Percentiles rank a stretch among this genome's conserved stretches.
These are phyloP conservation scores for Zygnema circumcarinatum DNA, from an alignment of 139 green algal genomes.

Conservation along the genomic window DNA sequence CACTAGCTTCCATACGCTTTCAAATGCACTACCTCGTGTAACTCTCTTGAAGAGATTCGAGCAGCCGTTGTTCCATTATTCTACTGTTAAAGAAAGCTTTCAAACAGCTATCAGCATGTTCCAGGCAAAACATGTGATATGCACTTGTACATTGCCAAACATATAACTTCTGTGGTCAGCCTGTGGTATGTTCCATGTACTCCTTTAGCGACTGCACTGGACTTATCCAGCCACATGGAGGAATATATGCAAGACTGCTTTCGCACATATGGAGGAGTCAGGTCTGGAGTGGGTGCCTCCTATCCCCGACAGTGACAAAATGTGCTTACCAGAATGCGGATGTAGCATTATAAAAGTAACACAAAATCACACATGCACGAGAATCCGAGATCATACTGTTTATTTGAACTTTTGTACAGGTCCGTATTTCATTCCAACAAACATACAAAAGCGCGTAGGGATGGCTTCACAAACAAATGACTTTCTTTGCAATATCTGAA, in stretches of 20 bases:
- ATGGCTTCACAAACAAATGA: background rate
- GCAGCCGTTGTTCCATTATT: too few relatives aligned
- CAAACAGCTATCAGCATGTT: background rate
- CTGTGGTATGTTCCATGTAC: background rate
- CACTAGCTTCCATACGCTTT: background rate
- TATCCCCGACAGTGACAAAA: constrained; percentile 25
- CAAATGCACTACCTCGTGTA: background rate
- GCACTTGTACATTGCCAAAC: too few relatives aligned
- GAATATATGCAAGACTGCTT: background rate
- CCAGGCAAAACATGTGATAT: background rate
- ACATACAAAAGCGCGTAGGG: background rate
- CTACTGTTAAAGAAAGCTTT: background rate
- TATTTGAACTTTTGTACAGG: background rate
- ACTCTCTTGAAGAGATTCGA: background rate
- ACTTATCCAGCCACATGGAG: background rate
- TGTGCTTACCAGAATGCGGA: background rate
- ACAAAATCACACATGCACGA: background rate
- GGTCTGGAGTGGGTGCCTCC: background rate
- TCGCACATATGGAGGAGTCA: constrained; percentile 26
- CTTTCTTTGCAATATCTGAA: background rate
- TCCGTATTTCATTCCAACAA: background rate
- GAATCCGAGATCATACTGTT: background rate
- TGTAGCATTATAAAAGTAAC: background rate
- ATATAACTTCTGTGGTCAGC: too few relatives aligned
- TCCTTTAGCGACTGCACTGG: background rate